These are phyloP conservation scores for Aeminium ludgeri DNA, from an alignment of 495 filamentous ascomycete species.

Conservation along the genomic window DNA sequence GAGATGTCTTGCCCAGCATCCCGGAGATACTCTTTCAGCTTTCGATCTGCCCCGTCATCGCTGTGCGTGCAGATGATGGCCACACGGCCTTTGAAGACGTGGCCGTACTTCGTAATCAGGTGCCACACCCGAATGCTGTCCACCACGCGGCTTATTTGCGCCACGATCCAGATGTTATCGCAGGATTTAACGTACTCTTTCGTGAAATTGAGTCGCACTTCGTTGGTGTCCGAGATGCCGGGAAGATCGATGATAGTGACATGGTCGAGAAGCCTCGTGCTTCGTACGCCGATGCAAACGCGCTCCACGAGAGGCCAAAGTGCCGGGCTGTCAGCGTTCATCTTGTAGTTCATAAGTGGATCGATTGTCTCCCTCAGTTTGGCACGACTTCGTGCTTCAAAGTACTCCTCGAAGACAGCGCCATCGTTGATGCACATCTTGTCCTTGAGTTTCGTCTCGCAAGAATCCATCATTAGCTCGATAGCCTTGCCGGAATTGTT, in stretches of 20 bases:
- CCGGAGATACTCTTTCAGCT: neutral
- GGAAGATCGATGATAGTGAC: slow-evolving; percentile 9
- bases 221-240: slow-evolving; percentile 7
- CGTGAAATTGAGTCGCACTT: slow-evolving; percentile 1
- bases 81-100: slow-evolving; percentile 1
- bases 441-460: neutral
- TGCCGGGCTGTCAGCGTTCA: neutral
- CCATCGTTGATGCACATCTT: neutral
- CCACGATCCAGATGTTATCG: slow-evolving; percentile 7
- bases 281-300: slow-evolving; percentile 4
- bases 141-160: neutral
- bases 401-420: neutral
- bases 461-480: neutral
- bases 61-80: slow-evolving; percentile 2
- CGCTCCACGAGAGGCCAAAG: slow-evolving; percentile 11
- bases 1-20: neutral
- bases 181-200: slow-evolving; percentile 5
- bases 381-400: neutral
- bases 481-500: neutral
- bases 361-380: slow-evolving; percentile 2
- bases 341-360: neutral
- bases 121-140: neutral
- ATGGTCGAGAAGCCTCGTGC: slow-evolving; percentile 1
- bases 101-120: slow-evolving; percentile 1
- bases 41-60: slow-evolving; percentile 3